A percentile compares a stretch with the other conserved stretches of the same genome.
These are phyloP conservation scores for Sisymbrium altissimum DNA, from an alignment of 345 rosid genomes.

Conservation along the genomic window DNA sequence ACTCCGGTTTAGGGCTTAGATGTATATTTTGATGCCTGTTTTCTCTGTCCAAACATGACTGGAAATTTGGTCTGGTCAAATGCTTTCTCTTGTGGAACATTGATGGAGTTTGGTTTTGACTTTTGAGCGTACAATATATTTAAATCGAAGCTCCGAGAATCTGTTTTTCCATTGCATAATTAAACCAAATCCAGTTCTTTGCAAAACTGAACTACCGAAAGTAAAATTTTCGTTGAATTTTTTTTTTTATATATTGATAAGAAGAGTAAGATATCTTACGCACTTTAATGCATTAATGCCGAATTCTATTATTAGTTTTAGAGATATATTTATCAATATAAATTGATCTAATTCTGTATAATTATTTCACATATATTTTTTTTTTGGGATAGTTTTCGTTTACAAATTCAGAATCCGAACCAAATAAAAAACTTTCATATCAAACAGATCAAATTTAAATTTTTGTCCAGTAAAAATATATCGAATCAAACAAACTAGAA, in stretches of 20 bases:
- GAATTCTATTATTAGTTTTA: no score
- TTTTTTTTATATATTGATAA: no score
- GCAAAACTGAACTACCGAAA: no score
- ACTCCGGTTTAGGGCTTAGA: constrained; percentile 5
- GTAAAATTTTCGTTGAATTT: no score
- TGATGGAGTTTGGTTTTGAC: neutral
- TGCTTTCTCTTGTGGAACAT: neutral
- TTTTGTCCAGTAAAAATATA: neutral
- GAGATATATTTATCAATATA: no score
- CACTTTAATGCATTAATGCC: no score
- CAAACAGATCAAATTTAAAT: neutral
- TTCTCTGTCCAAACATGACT: constrained; percentile 4
- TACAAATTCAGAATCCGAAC: neutral
- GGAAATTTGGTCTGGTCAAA: neutral
- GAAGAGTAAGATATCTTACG: no score
- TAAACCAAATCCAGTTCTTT: no score
- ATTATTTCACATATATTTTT: no score
- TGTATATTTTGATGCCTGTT: constrained; percentile 14
- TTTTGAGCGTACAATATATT: neutral
- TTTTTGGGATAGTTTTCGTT: no score
- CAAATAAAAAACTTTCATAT: neutral
- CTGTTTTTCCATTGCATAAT: no score
- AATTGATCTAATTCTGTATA: no score
- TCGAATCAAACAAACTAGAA: neutral
- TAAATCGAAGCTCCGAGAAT: neutral